Evolutionary conservation across 169 alveolate genomes (phyloP), one percentile per base, ranked within the genome.

Genomic region (Cytauxzoon felis): DNA sequence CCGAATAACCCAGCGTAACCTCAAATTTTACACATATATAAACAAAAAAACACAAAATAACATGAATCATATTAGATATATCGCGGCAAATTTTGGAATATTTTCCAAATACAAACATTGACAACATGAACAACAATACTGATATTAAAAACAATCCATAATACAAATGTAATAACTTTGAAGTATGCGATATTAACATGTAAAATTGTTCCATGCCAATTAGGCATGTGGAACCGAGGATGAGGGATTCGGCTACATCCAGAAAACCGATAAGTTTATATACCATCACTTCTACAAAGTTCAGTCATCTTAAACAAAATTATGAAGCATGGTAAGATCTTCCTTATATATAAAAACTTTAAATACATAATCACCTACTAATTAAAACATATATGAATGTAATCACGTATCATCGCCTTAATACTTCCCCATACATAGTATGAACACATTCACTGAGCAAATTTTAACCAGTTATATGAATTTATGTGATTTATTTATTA

Each of bases 121-220:
- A 30, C 2, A 59, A 0, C 9, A 40, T n/a, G 19, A 48, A 33
- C 23, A 59, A 24, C 2, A 43, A 11, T 24, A 30, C 21, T 21
- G 63, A n/a, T 11, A 18, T 40, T n/a, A 18, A 9, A 6, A 59
- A 33, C 9, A 59, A 7, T 5, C 2, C 30, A 34, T 23, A 59
- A 26, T 59, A 57, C 3, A 2, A 21, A 19, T 23, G 30, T 2
- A 21, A 11, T 40, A 49, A 40, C 6, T 23, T 11, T 8, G 13
- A 8, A 16, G 56, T 59, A 26, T 43, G 65, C 3, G 0, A 59
- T 3, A 59, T 11, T 40, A 43, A 26, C 30, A 59, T 59, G n/a
- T 9, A 26, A 42, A 59, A 59, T 43, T 59, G 69, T 24, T 59
- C 69, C 4, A 32, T 16, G 67, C 69, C 67, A 18, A 59, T 16